Evolutionary conservation across 1,284 basidiomycete genomes (phyloP), one percentile per base, ranked within the genome.

Genomic region (Coniferiporia weirii): DNA sequence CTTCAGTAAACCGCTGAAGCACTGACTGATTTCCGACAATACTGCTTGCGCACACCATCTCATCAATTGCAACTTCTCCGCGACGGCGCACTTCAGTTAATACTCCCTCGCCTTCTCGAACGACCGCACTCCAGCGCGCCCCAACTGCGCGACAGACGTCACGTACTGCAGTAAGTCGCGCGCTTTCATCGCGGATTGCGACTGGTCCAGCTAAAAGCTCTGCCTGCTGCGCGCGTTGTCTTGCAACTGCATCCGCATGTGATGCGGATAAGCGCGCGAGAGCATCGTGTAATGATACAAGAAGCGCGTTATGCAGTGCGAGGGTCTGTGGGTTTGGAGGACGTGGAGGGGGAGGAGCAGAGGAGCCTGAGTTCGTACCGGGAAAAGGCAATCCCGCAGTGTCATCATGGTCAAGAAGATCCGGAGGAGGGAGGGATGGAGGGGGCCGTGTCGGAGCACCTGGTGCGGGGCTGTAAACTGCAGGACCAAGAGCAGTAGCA

Each of bases 11-110:
- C 61, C n/a, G 36, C 36, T 38, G 12, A 54, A 52, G 54, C 32
- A 81, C 89, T 72, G 68, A 96, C 95, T 98, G 95, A 73, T 96
- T 95, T 69, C 96, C 87, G 43, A 98, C 94, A 58, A 98, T 96
- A 34, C 84, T 91, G n/a, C 92, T 95, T 44, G 91, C 87, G 71
- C 95, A 98, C 9, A 98, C 86, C 57, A 98, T 80, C 75, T 98
- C 95, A 73, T 98, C 95, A 7, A 97, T 93, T 68, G 87, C 84
- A 44, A 86, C 85, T 71, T 92, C 88, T 58, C 89, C 85, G 68
- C 87, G 88, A 56, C 80, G 76, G 62, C 83, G 81, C 62, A 95
- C 73, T 65, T 89, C 87, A 13, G 78, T 72, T 34, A 95, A 75
- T 64, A 87, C 86, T 54, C 77, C 71, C 66, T 92, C 85, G 15